Conservation (phyloP, 1,284 basidiomycete species). For the Spongiforma sp. region DNA sequence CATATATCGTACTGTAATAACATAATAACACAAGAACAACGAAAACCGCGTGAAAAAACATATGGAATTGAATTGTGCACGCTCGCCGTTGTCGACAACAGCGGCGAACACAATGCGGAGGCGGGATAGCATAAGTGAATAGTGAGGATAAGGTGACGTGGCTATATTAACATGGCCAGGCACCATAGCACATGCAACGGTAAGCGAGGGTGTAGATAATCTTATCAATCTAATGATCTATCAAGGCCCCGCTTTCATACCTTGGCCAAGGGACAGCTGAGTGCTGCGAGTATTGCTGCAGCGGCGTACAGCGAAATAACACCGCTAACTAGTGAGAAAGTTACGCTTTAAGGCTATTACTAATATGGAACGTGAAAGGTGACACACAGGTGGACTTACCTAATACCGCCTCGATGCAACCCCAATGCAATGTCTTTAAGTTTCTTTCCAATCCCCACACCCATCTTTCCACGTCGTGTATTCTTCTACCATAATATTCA, state of each 20-base stretch:
- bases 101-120: no score
- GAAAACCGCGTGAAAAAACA: background rate
- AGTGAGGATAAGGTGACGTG: no score
- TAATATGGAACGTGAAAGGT: slow-evolving; percentile 1
- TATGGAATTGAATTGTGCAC: background rate
- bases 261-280: background rate
- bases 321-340: background rate
- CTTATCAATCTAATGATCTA: background rate
- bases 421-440: no score
- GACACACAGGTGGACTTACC: background rate
- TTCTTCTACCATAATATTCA: no score
- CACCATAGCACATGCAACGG: no score
- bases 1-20: background rate
- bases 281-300: slow-evolving; percentile 1
- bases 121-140: no score
- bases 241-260: background rate
- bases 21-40: background rate
- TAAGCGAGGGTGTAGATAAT: background rate
- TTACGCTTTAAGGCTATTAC: background rate
- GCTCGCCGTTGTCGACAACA: no score
- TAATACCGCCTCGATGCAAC: no score
- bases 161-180: no score
- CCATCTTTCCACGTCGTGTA: no score
- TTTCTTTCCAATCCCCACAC: no score
- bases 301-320: background rate